Percentiles rank a stretch among this genome's conserved stretches.
phyloP scores from a whole-genome alignment of 75 land plant genomes.

The Sequoiadendron giganteum region DNA sequence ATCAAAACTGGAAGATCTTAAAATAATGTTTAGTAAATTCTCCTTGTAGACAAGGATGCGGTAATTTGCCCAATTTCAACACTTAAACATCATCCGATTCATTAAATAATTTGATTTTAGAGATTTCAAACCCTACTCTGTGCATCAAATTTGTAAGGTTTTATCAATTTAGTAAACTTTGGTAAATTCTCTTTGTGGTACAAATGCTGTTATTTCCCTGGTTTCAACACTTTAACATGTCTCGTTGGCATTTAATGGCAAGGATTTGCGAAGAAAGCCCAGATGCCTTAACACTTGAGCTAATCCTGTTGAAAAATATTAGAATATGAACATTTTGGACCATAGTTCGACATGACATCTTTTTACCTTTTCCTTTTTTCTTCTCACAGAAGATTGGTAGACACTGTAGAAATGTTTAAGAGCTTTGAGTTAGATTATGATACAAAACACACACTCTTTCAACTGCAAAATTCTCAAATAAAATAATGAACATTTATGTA shows the following conservation, averaged over 20 bases:
- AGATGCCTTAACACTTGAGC: background rate
- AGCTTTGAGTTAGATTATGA: background rate
- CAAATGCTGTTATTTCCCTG: background rate
- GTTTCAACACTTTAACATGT: background rate
- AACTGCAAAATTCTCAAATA: background rate
- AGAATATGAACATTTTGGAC: background rate
- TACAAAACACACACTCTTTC: background rate
- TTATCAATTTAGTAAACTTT: background rate
- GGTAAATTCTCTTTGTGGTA: background rate
- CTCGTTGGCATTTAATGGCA: background rate
- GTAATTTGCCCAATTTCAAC: background rate
- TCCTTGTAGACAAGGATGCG: background rate
- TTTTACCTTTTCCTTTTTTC: too few species aligned
- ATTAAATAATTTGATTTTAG: too few species aligned
- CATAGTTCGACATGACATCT: too few species aligned
- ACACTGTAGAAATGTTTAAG: background rate
- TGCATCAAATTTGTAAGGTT: too few species aligned
- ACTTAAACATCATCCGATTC: background rate
- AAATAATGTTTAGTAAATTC: background rate
- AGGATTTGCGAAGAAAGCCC: background rate
- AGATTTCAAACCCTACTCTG: too few species aligned
- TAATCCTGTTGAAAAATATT: background rate
- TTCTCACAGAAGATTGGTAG: background rate
- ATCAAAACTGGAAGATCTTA: background rate
- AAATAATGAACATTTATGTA: too few species aligned